phyloP scores from a whole-genome alignment of 2,329 filamentous ascomycete species.

The Sporothrix brasiliensis region DNA sequence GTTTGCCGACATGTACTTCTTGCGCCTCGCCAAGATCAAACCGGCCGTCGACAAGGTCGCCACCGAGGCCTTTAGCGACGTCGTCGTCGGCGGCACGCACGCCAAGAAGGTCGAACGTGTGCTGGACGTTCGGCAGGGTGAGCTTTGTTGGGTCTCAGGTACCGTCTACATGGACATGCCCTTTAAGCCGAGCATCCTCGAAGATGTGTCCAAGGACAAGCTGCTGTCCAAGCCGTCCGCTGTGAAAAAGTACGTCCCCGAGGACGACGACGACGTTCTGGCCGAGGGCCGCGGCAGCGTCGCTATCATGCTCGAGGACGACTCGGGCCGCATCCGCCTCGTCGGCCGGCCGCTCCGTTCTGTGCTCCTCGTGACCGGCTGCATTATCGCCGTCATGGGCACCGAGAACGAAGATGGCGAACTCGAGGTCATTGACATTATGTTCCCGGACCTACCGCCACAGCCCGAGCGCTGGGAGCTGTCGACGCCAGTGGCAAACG shows the following conservation, averaged over 20 bases:
- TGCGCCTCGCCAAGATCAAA: conserved; percentile 85
- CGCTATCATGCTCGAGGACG: conserved; percentile 82
- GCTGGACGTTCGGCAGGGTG: conserved; percentile 90
- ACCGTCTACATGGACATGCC: conserved; percentile 98
- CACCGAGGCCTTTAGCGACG: conserved; percentile 72
- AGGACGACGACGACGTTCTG: conserved; percentile 59
- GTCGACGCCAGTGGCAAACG: conserved; percentile 51
- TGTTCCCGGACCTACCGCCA: conserved; percentile 80
- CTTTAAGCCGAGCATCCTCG: conserved; percentile 91
- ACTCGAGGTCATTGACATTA: conserved; percentile 88
- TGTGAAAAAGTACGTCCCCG: conserved; percentile 73
- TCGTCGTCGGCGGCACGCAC: conserved; percentile 73
- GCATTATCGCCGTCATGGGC: conserved; percentile 90
- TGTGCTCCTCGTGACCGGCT: conserved; percentile 82
- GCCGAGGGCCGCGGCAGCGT: conserved; percentile 37
- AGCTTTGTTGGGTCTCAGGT: conserved; percentile 92
- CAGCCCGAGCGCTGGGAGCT: conserved; percentile 81
- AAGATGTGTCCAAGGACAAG: conserved; percentile 84
- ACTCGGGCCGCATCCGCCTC: conserved; percentile 83
- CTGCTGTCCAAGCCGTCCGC: conserved; percentile 58
- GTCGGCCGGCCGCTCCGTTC: conserved; percentile 70
- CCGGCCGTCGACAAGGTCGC: conserved; percentile 77
- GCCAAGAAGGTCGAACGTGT: conserved; percentile 82
- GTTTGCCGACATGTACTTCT: conserved; percentile 96
- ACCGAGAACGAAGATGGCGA: conserved; percentile 91